Percentiles rank a stretch among this genome's conserved stretches.
phyloP scores from a whole-genome alignment of 306 rosid genomes.

The Prunus padus region DNA sequence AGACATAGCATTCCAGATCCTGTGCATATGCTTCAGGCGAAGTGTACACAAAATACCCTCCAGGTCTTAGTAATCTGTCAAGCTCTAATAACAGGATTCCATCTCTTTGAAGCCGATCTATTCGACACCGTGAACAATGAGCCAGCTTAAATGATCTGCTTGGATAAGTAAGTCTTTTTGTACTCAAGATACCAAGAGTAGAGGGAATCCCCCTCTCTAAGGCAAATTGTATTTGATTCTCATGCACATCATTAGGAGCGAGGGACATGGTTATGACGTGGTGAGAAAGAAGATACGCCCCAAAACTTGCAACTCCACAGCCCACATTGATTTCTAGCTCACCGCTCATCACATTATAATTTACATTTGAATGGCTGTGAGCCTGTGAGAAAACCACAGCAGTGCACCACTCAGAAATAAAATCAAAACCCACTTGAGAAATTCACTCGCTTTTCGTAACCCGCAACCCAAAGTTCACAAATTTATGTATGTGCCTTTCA shows the following conservation, averaged over 20 bases:
- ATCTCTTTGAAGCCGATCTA: constrained; percentile 65
- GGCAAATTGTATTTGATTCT: constrained; percentile 70
- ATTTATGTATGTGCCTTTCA: constrained; percentile 7
- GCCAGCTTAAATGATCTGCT: constrained; percentile 62
- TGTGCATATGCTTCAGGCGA: constrained; percentile 66
- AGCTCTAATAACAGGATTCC: constrained; percentile 59
- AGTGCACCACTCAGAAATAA: not conserved
- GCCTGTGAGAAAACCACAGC: constrained; percentile 18
- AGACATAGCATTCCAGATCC: constrained; percentile 53
- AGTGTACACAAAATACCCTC: constrained; percentile 60
- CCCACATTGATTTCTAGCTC: constrained; percentile 47
- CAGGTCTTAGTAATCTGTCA: constrained; percentile 60
- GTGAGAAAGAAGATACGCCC: constrained; percentile 62
- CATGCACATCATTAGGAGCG: constrained; percentile 64
- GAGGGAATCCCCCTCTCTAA: constrained; percentile 67
- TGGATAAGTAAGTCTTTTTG: constrained; percentile 65
- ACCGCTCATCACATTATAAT: constrained; percentile 15
- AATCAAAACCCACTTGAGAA: constrained; percentile 6
- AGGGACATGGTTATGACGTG: constrained; percentile 49
- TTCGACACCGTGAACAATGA: constrained; percentile 67
- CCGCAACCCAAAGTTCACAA: not conserved
- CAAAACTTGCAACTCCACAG: constrained; percentile 74
- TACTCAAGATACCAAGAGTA: constrained; percentile 63
- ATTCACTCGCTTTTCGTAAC: constrained; percentile 13
- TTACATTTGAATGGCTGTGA: constrained; percentile 45